Evolutionary conservation across 2,329 filamentous ascomycete genomes (phyloP).

Genomic region (Clonostachys byssicola): DNA sequence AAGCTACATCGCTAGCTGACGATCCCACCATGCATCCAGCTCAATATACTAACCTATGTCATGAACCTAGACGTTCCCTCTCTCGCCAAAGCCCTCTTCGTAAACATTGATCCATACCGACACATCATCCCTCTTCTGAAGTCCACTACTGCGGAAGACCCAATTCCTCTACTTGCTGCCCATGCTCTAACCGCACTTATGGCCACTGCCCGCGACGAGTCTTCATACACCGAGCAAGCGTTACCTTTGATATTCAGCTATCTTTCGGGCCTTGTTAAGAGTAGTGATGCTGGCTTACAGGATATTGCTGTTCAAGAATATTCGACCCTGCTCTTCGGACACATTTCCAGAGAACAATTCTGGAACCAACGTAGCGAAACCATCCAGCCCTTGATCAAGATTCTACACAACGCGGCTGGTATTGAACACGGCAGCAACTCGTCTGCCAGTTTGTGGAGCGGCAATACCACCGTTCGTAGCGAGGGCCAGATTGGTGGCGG

Average conservation of each 20-base stretch:
- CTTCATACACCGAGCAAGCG: constrained; percentile 65
- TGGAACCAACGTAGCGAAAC: constrained; percentile 91
- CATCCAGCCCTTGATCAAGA: constrained; percentile 74
- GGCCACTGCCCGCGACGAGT: constrained; percentile 59
- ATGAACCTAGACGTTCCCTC: constrained; percentile 65
- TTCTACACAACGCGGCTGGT: constrained; percentile 75
- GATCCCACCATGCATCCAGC: no score
- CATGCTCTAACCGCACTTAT: constrained; percentile 81
- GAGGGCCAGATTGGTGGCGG: constrained; percentile 69
- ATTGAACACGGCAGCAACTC: constrained; percentile 61
- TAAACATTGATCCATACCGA: constrained; percentile 73
- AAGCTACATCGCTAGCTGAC: no score
- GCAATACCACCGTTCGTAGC: constrained; percentile 45
- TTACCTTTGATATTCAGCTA: constrained; percentile 83
- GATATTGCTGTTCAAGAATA: constrained; percentile 94
- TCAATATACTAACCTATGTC: no score
- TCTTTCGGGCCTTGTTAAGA: constrained; percentile 78
- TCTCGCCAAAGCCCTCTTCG: constrained; percentile 71
- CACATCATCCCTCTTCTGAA: constrained; percentile 84
- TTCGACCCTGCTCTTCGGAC: constrained; percentile 76
- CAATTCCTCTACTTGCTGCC: constrained; percentile 85
- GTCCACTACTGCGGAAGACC: constrained; percentile 69
- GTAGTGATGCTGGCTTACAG: constrained; percentile 82
- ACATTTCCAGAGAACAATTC: constrained; percentile 73
- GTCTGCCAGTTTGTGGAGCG: constrained; percentile 58